Percentiles rank a stretch among this genome's conserved stretches.
phyloP scores from a whole-genome alignment of 1,284 basidiomycete species.

The Cryptococcus sp. region DNA sequence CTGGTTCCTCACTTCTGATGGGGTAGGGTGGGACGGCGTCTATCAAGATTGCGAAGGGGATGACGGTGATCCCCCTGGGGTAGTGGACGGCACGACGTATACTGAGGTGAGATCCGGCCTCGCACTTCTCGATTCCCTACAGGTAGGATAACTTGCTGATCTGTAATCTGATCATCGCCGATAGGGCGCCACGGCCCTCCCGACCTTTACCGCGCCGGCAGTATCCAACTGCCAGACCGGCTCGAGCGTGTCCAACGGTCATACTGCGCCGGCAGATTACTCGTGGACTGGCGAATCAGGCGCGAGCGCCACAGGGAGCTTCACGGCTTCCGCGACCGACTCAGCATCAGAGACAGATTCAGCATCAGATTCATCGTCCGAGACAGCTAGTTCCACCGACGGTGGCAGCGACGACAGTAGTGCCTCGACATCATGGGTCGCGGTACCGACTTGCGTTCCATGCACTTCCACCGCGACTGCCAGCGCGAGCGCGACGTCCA shows the following conservation, averaged over 20 bases:
- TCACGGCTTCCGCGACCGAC: no score
- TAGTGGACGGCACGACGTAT: constrained; percentile 28
- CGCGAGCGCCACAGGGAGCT: no score
- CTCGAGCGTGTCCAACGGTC: constrained; percentile 21
- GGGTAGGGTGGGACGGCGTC: constrained; percentile 28
- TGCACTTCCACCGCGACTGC: constrained; percentile 19
- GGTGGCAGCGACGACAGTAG: constrained; percentile 3
- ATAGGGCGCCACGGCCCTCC: constrained; percentile 10
- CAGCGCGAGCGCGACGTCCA: background rate
- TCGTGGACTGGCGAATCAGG: constrained; percentile 6
- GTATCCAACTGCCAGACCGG: constrained; percentile 21
- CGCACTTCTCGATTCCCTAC: background rate
- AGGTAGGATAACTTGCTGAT: background rate
- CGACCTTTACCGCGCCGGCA: constrained; percentile 19
- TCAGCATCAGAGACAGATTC: background rate
- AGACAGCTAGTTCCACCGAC: background rate
- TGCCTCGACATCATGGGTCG: constrained; percentile 31
- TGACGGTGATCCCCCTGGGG: constrained; percentile 34
- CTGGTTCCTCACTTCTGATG: constrained; percentile 34
- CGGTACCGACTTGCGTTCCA: constrained; percentile 34
- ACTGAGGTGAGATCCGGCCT: constrained; percentile 16
- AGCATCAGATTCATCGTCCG: background rate
- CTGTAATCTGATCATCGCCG: background rate
- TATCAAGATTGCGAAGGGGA: constrained; percentile 39
- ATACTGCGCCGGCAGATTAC: constrained; percentile 20